Evolutionary conservation across 345 rosid genomes (phyloP).

Genomic region (Salix exigua): DNA sequence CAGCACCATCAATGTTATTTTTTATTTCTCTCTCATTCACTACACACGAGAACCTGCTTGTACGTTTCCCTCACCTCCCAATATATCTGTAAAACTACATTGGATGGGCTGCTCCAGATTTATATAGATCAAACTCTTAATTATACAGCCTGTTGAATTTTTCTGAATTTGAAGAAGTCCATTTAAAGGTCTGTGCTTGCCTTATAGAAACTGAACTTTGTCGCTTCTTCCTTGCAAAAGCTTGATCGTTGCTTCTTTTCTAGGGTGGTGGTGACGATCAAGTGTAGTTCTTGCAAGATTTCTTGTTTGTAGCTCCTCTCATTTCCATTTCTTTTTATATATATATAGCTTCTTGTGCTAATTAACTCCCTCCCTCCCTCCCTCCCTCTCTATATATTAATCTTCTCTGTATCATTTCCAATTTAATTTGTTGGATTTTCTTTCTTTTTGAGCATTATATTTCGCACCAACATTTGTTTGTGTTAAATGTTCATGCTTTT

Average conservation of each 20-base stretch:
- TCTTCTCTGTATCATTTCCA: neutral
- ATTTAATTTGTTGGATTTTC: neutral
- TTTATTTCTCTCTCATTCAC: slow-evolving; percentile 6
- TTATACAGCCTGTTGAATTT: neutral
- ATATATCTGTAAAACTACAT: neutral
- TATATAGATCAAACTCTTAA: neutral
- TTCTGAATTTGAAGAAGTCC: neutral
- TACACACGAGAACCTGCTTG: slow-evolving; percentile 16
- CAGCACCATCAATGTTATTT: neutral
- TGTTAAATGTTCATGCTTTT: neutral
- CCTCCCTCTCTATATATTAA: neutral
- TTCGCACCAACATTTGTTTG: neutral
- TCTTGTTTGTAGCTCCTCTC: neutral
- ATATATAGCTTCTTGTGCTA: too few relatives aligned
- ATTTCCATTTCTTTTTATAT: neutral
- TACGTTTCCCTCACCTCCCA: slow-evolving; percentile 8
- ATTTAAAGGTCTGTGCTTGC: neutral
- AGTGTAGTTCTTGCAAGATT: neutral
- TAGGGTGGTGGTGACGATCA: neutral
- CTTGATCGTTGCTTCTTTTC: neutral
- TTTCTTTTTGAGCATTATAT: neutral
- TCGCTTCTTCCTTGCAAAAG: neutral
- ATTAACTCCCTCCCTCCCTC: too few relatives aligned
- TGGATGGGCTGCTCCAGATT: slow-evolving; percentile 12
- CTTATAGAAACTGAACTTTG: neutral